phyloP scores from a whole-genome alignment of 2,329 filamentous ascomycete genomes.

The Clonostachys rhizophaga region DNA sequence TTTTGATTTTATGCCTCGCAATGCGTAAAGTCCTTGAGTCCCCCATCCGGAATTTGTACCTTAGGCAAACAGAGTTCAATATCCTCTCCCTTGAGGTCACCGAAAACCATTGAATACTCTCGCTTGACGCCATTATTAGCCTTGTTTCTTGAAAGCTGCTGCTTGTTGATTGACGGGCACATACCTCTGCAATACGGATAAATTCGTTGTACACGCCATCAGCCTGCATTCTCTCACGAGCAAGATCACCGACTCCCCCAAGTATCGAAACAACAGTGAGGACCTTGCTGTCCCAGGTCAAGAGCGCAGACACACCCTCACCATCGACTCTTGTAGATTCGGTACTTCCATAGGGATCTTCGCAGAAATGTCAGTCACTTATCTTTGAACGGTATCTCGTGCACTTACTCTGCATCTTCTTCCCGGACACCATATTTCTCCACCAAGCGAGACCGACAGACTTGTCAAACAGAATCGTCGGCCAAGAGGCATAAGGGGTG shows the following conservation, averaged over 20 bases:
- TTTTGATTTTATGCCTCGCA: neutral
- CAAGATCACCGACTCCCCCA: slow-evolving; percentile 28
- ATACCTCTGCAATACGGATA: slow-evolving; percentile 17
- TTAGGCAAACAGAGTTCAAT: slow-evolving; percentile 18
- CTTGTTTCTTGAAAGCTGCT: neutral
- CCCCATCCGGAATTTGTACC: slow-evolving; percentile 12
- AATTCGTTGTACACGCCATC: slow-evolving; percentile 32
- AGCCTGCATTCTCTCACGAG: slow-evolving; percentile 26
- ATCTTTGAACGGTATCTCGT: neutral
- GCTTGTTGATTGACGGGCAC: neutral
- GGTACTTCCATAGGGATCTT: slow-evolving; percentile 32
- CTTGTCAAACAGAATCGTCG: slow-evolving; percentile 27
- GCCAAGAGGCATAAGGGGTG: slow-evolving; percentile 32
- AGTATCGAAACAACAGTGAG: slow-evolving; percentile 30
- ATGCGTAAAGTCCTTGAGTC: slow-evolving; percentile 15
- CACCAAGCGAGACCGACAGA: slow-evolving; percentile 33
- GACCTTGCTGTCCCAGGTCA: slow-evolving; percentile 38
- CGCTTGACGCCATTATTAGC: slow-evolving; percentile 8
- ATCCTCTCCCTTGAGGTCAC: slow-evolving; percentile 18
- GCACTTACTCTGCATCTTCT: slow-evolving; percentile 36
- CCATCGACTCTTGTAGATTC: slow-evolving; percentile 32
- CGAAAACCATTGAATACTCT: slow-evolving; percentile 20
- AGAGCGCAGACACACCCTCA: slow-evolving; percentile 26
- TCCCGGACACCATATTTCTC: slow-evolving; percentile 31
- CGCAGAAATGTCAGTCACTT: neutral